phyloP scores from a whole-genome alignment of 2,329 filamentous ascomycete genomes.

The Fonsecaea pedrosoi region DNA sequence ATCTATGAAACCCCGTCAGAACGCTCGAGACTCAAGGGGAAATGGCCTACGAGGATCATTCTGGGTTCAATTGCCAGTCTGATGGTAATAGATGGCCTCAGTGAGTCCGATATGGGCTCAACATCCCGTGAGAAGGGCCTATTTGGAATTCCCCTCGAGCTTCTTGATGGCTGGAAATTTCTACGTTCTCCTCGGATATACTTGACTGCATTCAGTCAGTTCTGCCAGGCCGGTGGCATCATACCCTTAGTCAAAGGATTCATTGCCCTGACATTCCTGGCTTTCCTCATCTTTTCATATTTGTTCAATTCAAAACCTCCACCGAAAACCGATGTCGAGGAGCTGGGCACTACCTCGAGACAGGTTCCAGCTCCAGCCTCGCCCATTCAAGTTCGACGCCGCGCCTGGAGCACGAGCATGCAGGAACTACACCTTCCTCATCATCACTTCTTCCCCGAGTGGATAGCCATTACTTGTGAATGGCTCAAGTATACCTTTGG shows the following conservation, averaged over 20 bases:
- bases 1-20: slow-evolving; percentile 48
- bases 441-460: slow-evolving; percentile 85
- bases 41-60: slow-evolving; percentile 77
- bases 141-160: slow-evolving; percentile 66
- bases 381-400: slow-evolving; percentile 81
- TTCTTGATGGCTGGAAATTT: slow-evolving; percentile 58
- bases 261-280: slow-evolving; percentile 43
- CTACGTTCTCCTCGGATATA: slow-evolving; percentile 40
- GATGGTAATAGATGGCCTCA: slow-evolving; percentile 86
- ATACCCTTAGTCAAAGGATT: slow-evolving; percentile 42
- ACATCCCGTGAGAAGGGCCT: slow-evolving; percentile 71
- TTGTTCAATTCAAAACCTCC: slow-evolving; percentile 63
- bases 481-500: slow-evolving; percentile 80
- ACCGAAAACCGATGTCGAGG: slow-evolving; percentile 55
- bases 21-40: slow-evolving; percentile 55
- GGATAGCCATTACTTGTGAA: slow-evolving; percentile 79
- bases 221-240: slow-evolving; percentile 38
- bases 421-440: slow-evolving; percentile 91
- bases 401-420: slow-evolving; percentile 91
- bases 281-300: slow-evolving; percentile 64
- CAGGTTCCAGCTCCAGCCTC: slow-evolving; percentile 72
- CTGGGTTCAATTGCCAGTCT: slow-evolving; percentile 88
- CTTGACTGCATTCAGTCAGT: slow-evolving; percentile 37
- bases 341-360: slow-evolving; percentile 41
- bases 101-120: slow-evolving; percentile 68